Base-by-base conservation (phyloP, 371 early-diverging fungal species). In the Lichtheimia ornata region DNA sequence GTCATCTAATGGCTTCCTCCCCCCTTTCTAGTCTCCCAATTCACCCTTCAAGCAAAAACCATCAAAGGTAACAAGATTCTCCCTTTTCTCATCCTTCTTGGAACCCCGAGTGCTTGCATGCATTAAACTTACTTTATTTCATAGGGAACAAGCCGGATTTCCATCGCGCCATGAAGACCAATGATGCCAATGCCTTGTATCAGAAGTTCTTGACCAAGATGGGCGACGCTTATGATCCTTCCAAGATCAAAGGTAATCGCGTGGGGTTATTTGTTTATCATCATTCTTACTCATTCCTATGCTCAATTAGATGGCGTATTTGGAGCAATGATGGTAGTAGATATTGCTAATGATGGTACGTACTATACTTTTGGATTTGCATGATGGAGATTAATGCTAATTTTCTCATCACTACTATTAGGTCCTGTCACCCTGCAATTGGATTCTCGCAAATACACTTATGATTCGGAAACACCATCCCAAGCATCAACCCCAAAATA, bases 271-370 rank as follows among this genome's bases (percentile, higher is more conserved):
- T 7, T n/a, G n/a, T 28, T 25, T 22, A 45, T 12, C 18, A 20
- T 14, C 24, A 11, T 47, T n/a, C 50, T 42, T 12, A 15, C n/a
- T 18, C 24, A 6, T 11, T 58, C 30, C 28, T n/a, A 25, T 14
- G 22, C 11, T 30, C 24, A 5, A 41, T 14, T 64, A 87, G 91
- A 91, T 71, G 94, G 91, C 7, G 81, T 74, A 51, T 91, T 93
- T 73, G 91, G 92, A 6, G 92, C 88, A 5, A 90, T 91, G 94
- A 94, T 95, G 95, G 58, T 82, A 53, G 95, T 96, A 14, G 82
- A 82, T 42, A 83, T 96, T 67, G 80, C 82, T 12, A 96, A 96
- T 71, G 96, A 93, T 55, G 88, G 89, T 74, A 69, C 58, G 49
- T 43, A 27, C 53, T 40, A 9, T 80, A 84, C 22, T 61, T 57